Percentiles rank a stretch among this genome's conserved stretches.
Conservation (phyloP, 2,329 filamentous ascomycete genomes). For the Penicillium sp. region DNA sequence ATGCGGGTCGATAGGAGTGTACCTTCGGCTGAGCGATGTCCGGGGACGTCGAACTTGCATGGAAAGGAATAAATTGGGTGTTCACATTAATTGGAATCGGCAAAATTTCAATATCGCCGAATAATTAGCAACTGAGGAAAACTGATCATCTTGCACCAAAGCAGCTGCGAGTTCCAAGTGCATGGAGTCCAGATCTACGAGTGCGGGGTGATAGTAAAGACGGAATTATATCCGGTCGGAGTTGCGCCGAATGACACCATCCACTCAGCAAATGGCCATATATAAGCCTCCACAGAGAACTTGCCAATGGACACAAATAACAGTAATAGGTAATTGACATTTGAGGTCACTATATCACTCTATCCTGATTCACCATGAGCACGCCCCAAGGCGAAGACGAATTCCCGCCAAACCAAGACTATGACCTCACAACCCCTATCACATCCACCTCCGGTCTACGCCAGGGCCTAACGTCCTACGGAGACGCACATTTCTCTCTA, state of each 20-base stretch:
- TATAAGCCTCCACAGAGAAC: slow-evolving; percentile 12
- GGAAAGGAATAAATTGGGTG: too few species aligned
- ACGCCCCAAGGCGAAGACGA: not conserved
- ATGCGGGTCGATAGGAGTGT: not conserved
- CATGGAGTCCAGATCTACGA: not conserved
- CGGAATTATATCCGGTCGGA: slow-evolving; percentile 29
- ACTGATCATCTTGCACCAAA: not conserved
- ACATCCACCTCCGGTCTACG: slow-evolving; percentile 57
- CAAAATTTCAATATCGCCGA: not conserved
- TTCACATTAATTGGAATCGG: not conserved
- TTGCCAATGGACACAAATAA: not conserved
- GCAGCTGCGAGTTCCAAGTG: too few species aligned
- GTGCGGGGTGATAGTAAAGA: not conserved
- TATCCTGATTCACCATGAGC: not conserved
- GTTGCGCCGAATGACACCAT: slow-evolving; percentile 27
- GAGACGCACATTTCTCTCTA: slow-evolving; percentile 72
- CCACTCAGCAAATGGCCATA: slow-evolving; percentile 19
- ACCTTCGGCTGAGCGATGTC: not conserved
- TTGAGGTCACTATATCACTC: not conserved
- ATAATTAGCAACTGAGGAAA: too few species aligned
- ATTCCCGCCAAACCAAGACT: slow-evolving; percentile 47
- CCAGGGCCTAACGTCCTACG: slow-evolving; percentile 67
- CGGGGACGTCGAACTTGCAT: not conserved
- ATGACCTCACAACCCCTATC: slow-evolving; percentile 60
- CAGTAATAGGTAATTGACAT: not conserved